These are phyloP conservation scores for Falciphora oryzae DNA, from an alignment of 2,329 filamentous ascomycete species.

Conservation along the genomic window DNA sequence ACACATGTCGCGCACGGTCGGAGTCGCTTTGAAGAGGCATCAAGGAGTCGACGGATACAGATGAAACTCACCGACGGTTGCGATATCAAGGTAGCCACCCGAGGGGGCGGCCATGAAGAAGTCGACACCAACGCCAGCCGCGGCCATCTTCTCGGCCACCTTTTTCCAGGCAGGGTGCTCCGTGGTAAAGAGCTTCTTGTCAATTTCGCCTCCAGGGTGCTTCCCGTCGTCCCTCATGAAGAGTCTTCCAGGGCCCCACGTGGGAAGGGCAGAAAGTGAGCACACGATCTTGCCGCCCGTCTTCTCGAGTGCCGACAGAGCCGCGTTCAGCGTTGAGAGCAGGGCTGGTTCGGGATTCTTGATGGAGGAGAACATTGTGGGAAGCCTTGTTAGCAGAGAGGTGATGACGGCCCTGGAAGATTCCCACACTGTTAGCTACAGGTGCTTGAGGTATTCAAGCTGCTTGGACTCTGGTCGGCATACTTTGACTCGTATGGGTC, in stretches of 20 bases:
- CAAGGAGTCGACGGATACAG: not conserved
- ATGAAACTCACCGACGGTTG: conserved; percentile 68
- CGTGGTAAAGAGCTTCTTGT: conserved; percentile 86
- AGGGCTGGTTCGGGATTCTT: conserved; percentile 90
- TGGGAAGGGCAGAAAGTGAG: conserved; percentile 80
- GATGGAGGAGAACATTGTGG: conserved; percentile 77
- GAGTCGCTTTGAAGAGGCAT: not conserved
- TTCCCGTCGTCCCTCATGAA: conserved; percentile 86
- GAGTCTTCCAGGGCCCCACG: conserved; percentile 81
- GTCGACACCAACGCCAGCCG: conserved; percentile 80
- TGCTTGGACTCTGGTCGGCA: conserved; percentile 6
- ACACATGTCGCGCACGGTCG: not conserved
- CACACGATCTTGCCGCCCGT: conserved; percentile 93
- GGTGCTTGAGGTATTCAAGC: not conserved
- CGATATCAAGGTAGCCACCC: conserved; percentile 87
- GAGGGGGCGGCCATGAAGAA: conserved; percentile 92
- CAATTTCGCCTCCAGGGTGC: conserved; percentile 76
- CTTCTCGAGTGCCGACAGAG: conserved; percentile 72
- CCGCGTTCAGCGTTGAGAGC: conserved; percentile 76
- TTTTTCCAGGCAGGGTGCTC: conserved; percentile 88
- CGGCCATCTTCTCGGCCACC: conserved; percentile 78
- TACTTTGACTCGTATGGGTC: conserved; percentile 85
- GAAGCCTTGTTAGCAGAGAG: conserved; percentile 77
- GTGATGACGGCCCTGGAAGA: conserved; percentile 63
- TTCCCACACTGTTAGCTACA: conserved; percentile 21